Evolutionary conservation across 148 eudicot species (phyloP), one percentile per base, ranked within the genome.

Genomic region (Rhododendron williamsianum): DNA sequence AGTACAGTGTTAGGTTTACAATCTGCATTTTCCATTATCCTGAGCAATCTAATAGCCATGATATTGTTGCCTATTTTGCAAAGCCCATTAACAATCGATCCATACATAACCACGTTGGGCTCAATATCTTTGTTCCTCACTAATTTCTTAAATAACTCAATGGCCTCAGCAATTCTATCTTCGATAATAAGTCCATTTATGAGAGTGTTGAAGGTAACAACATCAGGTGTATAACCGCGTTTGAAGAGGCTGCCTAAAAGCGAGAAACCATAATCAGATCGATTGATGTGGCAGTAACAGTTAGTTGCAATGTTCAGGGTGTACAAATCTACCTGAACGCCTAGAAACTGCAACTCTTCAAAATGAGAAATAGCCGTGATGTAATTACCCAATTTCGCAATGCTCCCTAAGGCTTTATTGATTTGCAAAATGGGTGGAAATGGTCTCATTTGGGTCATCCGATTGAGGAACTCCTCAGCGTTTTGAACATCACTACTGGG

Each of bases 161-260:
- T 6, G 43, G 43, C 43, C 43, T 46, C 49, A 9, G 49, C 49
- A 46, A 2, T 46, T 46, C 49, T 46, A 46, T 46, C 10, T 46
- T 46, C 49, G 49, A 27, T 52, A 51, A 63, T 35, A 27, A 85
- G 76, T 27, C 86, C 86, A 33, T 79, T 79, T 1, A 85, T 63
- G 16, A 85, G 82, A 78, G 82, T 48, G 18, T 12, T 85, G 45
- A 45, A 85, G 58, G 78, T 78, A 49, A 7, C 4, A 21, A 81
- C 56, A 81, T 25, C 18, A 3, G 88, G 88, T 25, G 35, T 19
- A 84, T 16, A 56, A 36, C 79, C 79, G 0, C 48, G 48, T 38
- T 76, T 76, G 2, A 76, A 16, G 46, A 36, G 6, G n/a, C 10
- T 11, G 9, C 79, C 79, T 11, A 77, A 45, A 43, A 77, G 27